Evolutionary conservation across 768 basidiomycete species (phyloP).

Genomic region (Suillus variegatus): DNA sequence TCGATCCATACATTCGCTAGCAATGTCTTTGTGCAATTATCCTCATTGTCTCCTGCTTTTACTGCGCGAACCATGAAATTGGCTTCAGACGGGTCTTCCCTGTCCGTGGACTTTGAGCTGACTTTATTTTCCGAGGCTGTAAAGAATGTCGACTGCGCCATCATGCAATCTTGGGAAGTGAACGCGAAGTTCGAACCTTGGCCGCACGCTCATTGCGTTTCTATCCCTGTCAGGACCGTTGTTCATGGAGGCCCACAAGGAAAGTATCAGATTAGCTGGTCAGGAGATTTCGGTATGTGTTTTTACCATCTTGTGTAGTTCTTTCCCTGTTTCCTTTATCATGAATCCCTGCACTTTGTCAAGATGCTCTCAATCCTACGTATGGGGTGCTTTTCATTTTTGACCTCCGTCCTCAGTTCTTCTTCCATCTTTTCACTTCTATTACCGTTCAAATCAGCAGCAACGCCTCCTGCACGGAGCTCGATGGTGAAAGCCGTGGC

Average conservation of each 20-base stretch:
- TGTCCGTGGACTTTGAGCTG: constrained; percentile 55
- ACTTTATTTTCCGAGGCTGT: constrained; percentile 79
- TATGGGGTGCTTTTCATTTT: constrained; percentile 52
- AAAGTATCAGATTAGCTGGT: constrained; percentile 95
- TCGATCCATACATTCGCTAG: constrained; percentile 78
- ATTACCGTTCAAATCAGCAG: constrained; percentile 72
- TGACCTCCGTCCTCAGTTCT: constrained; percentile 40
- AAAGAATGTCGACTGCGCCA: constrained; percentile 73
- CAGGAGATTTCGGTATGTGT: constrained; percentile 78
- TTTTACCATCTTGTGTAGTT: constrained; percentile 37
- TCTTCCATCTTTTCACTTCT: constrained; percentile 70
- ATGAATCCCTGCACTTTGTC: constrained; percentile 91
- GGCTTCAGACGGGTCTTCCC: constrained; percentile 18
- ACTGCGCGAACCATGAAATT: constrained; percentile 16
- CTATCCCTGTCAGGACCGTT: constrained; percentile 75
- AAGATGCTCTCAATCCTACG: constrained; percentile 90
- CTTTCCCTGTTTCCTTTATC: constrained; percentile 88
- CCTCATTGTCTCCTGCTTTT: constrained; percentile 59
- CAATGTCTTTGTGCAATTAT: constrained; percentile 76
- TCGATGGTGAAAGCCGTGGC: constrained; percentile 79
- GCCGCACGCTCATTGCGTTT: constrained; percentile 60
- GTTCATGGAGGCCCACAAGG: constrained; percentile 78
- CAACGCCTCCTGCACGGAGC: constrained; percentile 68
- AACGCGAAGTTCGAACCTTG: constrained; percentile 51
- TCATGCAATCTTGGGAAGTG: constrained; percentile 59